Conservation (phyloP, 805 yeast genomes). For the Pichia paraexigua region DNA sequence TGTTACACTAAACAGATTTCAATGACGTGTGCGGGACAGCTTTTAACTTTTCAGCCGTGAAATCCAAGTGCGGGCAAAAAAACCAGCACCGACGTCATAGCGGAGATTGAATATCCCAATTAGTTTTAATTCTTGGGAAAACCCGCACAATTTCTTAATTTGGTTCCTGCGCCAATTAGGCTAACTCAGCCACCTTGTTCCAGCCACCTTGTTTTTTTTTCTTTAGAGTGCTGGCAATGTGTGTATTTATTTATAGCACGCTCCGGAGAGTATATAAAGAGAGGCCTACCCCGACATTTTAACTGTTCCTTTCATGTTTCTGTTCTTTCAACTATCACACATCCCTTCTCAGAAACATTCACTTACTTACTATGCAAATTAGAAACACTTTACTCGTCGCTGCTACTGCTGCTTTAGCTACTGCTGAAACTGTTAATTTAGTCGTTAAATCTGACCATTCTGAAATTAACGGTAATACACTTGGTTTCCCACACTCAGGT, state of each 20-base stretch:
- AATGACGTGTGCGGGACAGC: too few species aligned
- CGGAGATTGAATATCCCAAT: too few species aligned
- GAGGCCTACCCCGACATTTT: neutral
- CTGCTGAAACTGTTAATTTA: constrained; percentile 18
- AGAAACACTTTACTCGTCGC: neutral
- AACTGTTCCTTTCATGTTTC: neutral
- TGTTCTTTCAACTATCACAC: neutral
- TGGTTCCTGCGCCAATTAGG: too few species aligned
- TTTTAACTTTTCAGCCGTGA: too few species aligned
- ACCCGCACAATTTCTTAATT: too few species aligned
- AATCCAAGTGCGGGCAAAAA: too few species aligned
- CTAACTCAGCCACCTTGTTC: too few species aligned
- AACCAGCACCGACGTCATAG: too few species aligned
- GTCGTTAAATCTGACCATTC: constrained; percentile 22
- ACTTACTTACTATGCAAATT: neutral
- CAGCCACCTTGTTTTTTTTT: too few species aligned
- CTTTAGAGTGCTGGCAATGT: neutral
- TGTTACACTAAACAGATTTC: too few species aligned
- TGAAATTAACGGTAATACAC: constrained; percentile 21
- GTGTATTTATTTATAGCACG: neutral
- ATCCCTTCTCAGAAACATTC: neutral
- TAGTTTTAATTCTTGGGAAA: too few species aligned
- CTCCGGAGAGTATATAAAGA: neutral
- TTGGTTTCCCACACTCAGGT: constrained; percentile 36
- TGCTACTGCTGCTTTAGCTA: neutral